Evolutionary conservation across 106 monocot genomes (phyloP), one percentile per base, ranked within the genome.

Genomic region (Dendrobium huoshanense): DNA sequence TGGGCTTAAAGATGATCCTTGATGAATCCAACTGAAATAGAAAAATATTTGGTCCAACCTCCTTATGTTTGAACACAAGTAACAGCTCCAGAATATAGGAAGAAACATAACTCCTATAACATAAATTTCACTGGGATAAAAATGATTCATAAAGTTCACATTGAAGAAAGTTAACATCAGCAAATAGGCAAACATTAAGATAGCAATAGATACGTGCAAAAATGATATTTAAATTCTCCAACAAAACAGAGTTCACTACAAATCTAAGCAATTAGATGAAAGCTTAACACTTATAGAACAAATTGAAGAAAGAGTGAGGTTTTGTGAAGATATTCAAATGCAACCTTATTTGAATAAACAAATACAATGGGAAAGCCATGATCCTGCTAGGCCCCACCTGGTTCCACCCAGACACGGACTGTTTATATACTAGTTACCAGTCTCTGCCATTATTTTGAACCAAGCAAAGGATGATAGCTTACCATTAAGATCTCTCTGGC

Each of bases 401-500:
- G 27, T 67, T 9, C 16, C 22, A 67, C 19, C n/a, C 22, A 25
- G 67, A 19, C 27, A 67, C 24, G 67, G 18, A 73, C 18, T 75
- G 13, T 44, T 45, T 75, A 22, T 75, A 49, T 49, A 49, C n/a
- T 11, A 76, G 4, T 25, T 49, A 48, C 24, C 22, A 24, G 13
- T 18, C 9, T 74, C 16, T 10, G 29, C 42, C 20, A 18, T 20
- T 6, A 74, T 20, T 48, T 49, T 5, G 49, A 76, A 20, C 76
- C 76, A 76, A 48, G 48, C 27, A 76, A 76, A 49, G 49, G 44
- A 77, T 51, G 22, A 59, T 40, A 31, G 37, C 88, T 82, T 84
- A 94, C 93, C 70, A 49, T 78, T 77, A 88, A 75, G 41, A 92
- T 81, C 18, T 90, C 67, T 79, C 64, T 85, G 54, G 92, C 95